Base-by-base conservation (phyloP, 1,284 basidiomycete genomes). In the Trichosporon sp. region DNA sequence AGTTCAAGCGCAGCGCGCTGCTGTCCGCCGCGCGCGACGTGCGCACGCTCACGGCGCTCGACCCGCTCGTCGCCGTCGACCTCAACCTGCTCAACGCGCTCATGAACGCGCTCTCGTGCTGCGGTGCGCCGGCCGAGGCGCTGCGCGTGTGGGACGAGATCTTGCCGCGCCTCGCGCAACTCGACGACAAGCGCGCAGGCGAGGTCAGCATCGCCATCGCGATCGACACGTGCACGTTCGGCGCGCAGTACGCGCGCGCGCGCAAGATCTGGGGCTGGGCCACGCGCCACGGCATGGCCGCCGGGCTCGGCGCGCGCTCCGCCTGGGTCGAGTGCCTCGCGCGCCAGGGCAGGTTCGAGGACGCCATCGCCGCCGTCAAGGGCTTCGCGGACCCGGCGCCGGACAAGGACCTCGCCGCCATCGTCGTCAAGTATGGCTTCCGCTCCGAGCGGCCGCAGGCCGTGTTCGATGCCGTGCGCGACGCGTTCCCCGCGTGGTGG, bases 301-400 rank as follows among this genome's bases (percentile, higher is more conserved):
- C 90, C 70, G 89, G 89, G 74, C 81, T 78, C 32, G 79, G 79
- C 38, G 79, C 80, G 72, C 94, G 91, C 90, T 89, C 91, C 69
- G 86, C 88, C 0, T 94, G 89, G 86, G 78, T 96, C n/a, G 93
- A 96, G 81, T 92, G 91, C 78, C 85, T 96, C n/a, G 91, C 91
- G 75, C 87, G 93, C 15, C 81, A 89, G 67, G 87, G 88, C 4
- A 84, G 85, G 73, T 75, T 92, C 31, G 87, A 89, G 25, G 90
- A 92, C 65, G 93, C 93, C 0, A 78, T 89, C 35, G 86, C 87
- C 76, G 84, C 88, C 21, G 85, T 90, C 18, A 66, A 35, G 56
- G 58, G 12, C 1, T 53, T 25, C 60, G 34, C 2, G 29, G 23
- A 35, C 34, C 67, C 18, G 62, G 12, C 1, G 15, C 12, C 35